Conservation (phyloP, 208 protist species). For the Leishmania lainsoni region DNA sequence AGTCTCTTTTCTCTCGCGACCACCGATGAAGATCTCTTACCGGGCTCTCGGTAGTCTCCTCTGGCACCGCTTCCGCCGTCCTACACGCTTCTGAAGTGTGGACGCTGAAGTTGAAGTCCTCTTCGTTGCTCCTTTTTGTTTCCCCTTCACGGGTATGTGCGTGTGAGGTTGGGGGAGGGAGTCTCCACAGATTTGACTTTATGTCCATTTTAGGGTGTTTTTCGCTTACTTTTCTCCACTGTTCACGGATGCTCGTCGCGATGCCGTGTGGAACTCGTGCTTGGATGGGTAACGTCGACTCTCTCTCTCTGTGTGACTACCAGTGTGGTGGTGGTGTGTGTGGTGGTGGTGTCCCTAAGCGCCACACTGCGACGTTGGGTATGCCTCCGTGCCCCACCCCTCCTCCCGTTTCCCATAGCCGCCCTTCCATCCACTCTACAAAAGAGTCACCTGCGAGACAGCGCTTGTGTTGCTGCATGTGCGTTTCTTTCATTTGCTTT, state of each 20-base stretch:
- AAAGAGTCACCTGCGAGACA: too few species aligned
- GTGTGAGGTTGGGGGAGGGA: too few species aligned
- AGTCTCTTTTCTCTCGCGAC: background rate
- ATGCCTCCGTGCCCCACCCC: too few species aligned
- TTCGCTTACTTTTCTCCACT: background rate
- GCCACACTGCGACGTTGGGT: too few species aligned
- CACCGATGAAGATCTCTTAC: background rate
- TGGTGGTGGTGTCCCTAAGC: too few species aligned
- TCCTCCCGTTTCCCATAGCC: too few species aligned
- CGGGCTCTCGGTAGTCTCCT: background rate
- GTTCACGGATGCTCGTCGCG: background rate
- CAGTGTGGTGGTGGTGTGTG: background rate
- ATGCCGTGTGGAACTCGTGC: background rate
- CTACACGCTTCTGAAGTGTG: background rate
- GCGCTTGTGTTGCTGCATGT: too few species aligned
- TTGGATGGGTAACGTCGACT: background rate
- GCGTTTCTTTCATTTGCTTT: too few species aligned
- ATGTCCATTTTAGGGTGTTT: background rate
- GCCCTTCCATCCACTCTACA: too few species aligned
- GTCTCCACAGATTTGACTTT: too few species aligned
- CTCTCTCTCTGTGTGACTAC: background rate
- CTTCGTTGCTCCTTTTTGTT: background rate
- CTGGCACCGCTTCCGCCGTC: background rate
- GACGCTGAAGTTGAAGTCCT: background rate
- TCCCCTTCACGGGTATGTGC: too few species aligned